Base-by-base conservation (phyloP, 2,329 filamentous ascomycete species). In the Ophiostoma quercus region DNA sequence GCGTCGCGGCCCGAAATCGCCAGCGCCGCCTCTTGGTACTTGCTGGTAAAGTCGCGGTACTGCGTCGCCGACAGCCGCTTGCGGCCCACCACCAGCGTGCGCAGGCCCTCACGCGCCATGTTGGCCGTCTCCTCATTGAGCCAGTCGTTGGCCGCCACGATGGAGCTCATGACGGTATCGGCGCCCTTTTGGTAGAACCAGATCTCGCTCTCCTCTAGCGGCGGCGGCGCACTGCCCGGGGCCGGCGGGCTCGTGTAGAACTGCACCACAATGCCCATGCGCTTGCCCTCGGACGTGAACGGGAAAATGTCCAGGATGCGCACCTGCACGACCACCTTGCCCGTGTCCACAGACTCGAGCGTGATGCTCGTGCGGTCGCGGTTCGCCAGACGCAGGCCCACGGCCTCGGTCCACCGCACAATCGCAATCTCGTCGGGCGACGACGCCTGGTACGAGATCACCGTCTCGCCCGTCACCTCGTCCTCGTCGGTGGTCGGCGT, bases 111-210 rank as follows among this genome's bases (percentile, higher is more conserved):
- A 66, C 95, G 89, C 6, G 96, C 96, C 96, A 99, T 99, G 78
- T 99, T 99, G n/a, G 92, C 92, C 0, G 95, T 98, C 79, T 99
- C 95, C 79, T 99, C 95, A 74, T 99, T 95, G 0, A 99, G 87
- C 96, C 95, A 99, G 81, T 99, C 95, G 76, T 98, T 99, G 22
- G 94, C 88, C 8, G 91, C 92, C 47, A 99, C 95, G 74, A 99
- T 98, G 2, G 90, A 86, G n/a, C 90, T 87, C 96, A 99, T 99
- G 73, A 99, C 94, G 0, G 95, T 98, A 78, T 99, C 96, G 2
- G 95, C 96, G 72, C 95, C 95, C 79, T 99, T 99, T 76, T 99
- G 94, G 77, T 94, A 98, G 80, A 99, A 99, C 91, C 94, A 97
- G 39, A 98, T 94, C 76, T 98, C 94, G 16, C 91, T 88, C 66